phyloP scores from a whole-genome alignment of 805 yeast genomes.

The Candida sphagnicola region DNA sequence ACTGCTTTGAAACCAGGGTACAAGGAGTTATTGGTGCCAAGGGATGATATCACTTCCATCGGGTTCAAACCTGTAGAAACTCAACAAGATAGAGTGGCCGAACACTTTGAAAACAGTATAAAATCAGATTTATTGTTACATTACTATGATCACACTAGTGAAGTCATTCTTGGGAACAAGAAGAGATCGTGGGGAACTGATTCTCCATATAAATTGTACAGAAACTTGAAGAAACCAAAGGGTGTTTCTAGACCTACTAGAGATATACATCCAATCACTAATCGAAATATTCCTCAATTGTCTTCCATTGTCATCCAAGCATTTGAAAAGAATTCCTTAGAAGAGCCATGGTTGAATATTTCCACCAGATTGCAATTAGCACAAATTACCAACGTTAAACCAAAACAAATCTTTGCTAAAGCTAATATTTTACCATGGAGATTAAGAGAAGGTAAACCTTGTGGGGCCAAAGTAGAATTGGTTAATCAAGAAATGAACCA shows the following conservation, averaged over 20 bases:
- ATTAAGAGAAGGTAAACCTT: conserved; percentile 78
- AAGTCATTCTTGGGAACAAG: conserved; percentile 58
- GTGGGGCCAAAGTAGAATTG: conserved; percentile 84
- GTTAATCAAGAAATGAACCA: conserved; percentile 81
- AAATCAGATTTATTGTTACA: conserved; percentile 75
- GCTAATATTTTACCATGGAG: conserved; percentile 84
- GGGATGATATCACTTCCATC: conserved; percentile 76
- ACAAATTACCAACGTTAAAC: conserved; percentile 91
- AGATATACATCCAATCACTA: conserved; percentile 63
- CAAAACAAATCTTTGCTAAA: conserved; percentile 67
- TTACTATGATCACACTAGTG: conserved; percentile 65
- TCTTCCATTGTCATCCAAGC: conserved; percentile 69
- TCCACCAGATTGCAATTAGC: conserved; percentile 78
- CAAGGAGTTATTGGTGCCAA: conserved; percentile 60
- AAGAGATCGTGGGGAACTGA: conserved; percentile 81
- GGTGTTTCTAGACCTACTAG: conserved; percentile 75
- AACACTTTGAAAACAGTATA: conserved; percentile 71
- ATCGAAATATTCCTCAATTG: conserved; percentile 69
- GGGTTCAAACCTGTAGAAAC: conserved; percentile 70
- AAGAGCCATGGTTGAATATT: conserved; percentile 67
- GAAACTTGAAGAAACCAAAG: conserved; percentile 70
- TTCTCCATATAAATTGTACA: conserved; percentile 84
- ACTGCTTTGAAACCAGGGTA: conserved; percentile 70
- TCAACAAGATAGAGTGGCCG: conserved; percentile 75
- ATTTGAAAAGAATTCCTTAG: conserved; percentile 68